These are phyloP conservation scores for Leucocoprinus birnbaumii DNA, from an alignment of 768 basidiomycete genomes.

Conservation along the genomic window DNA sequence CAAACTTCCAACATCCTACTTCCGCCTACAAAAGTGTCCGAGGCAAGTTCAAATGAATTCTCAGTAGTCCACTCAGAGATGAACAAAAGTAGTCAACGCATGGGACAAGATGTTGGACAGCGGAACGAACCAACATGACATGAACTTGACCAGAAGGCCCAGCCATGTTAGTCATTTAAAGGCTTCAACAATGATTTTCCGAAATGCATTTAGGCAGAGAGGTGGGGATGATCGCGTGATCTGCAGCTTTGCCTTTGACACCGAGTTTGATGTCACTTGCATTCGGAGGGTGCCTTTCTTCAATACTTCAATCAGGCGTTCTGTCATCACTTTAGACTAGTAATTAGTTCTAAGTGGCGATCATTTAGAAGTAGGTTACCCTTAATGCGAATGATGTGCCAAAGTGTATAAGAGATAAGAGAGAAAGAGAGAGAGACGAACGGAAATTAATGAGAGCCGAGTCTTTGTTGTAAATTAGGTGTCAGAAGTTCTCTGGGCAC, in stretches of 20 bases:
- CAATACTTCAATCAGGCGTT: background rate
- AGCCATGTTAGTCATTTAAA: constrained; percentile 47
- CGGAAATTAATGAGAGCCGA: constrained; percentile 12
- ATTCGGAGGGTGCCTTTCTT: constrained; percentile 5
- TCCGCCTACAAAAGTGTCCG: too few relatives aligned
- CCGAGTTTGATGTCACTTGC: background rate
- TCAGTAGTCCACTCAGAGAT: too few relatives aligned
- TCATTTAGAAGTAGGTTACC: background rate
- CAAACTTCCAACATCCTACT: too few relatives aligned
- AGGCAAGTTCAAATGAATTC: background rate
- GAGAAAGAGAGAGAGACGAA: too few relatives aligned
- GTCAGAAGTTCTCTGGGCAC: constrained; percentile 34
- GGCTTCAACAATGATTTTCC: constrained; percentile 52
- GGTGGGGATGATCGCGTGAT: constrained; percentile 24
- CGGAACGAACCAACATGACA: constrained; percentile 63
- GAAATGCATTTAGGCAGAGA: constrained; percentile 36
- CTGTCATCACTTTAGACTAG: background rate
- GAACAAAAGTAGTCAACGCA: background rate
- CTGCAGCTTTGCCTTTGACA: constrained; percentile 32
- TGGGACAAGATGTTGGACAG: constrained; percentile 45
- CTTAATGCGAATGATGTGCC: background rate
- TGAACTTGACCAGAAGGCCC: constrained; percentile 17
- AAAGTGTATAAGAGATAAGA: too few relatives aligned
- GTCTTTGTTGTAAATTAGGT: constrained; percentile 18
- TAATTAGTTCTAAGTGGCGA: background rate